A percentile compares a stretch with the other conserved stretches of the same genome.
phyloP scores from a whole-genome alignment of 331 rosid species.

The Pyracantha coccinea region DNA sequence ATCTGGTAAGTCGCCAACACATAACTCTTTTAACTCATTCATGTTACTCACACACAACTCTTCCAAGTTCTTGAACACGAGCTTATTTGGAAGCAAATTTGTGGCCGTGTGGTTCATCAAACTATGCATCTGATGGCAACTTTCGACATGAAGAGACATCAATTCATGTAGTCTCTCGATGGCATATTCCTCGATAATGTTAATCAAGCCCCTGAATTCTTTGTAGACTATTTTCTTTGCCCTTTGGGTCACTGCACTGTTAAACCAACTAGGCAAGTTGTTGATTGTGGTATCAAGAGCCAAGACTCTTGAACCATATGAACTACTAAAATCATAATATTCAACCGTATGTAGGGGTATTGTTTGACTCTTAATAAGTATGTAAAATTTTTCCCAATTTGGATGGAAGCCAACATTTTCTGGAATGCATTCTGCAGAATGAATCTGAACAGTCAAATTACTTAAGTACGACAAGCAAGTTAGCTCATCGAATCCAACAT shows the following conservation, averaged over 20 bases:
- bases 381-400: conserved; percentile 1
- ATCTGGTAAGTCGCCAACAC: not conserved
- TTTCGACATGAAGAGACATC: not conserved
- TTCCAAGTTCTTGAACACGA: conserved; percentile 1
- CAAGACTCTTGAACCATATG: not conserved
- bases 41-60: not conserved
- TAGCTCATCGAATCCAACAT: conserved; percentile 22
- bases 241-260: not conserved
- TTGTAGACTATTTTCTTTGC: not conserved
- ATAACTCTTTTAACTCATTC: not conserved
- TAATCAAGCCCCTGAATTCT: not conserved
- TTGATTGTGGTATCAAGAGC: not conserved
- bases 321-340: not conserved
- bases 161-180: not conserved
- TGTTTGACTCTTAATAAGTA: not conserved
- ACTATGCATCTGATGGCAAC: not conserved
- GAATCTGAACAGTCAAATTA: conserved; percentile 12
- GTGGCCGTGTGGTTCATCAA: not conserved
- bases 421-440: conserved; percentile 3
- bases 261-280: not conserved
- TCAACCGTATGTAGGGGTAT: not conserved
- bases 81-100: not conserved
- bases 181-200: not conserved
- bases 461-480: conserved; percentile 18
- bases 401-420: not conserved